A percentile compares a stretch with the other conserved stretches of the same genome.
Conservation (phyloP, 1,284 basidiomycete species). For the Apiotrichum sp. region DNA sequence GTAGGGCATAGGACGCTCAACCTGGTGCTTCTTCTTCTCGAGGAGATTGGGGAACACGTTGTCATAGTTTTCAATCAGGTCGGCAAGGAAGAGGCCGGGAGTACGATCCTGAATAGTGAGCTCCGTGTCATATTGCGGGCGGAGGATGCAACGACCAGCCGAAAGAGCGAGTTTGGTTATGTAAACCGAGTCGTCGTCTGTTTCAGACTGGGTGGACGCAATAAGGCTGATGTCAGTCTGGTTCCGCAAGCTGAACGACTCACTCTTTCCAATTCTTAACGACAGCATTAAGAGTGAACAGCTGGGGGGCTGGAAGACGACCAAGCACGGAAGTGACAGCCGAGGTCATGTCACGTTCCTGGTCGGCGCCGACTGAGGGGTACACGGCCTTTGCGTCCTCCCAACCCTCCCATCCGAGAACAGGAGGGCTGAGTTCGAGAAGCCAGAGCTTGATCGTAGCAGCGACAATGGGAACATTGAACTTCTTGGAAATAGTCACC, state of each 20-base stretch:
- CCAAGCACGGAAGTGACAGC: constrained; percentile 64
- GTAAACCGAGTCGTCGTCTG: constrained; percentile 66
- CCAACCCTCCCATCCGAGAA: constrained; percentile 74
- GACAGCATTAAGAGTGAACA: constrained; percentile 73
- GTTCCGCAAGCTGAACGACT: constrained; percentile 29
- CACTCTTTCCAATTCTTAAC: constrained; percentile 70
- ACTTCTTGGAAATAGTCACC: constrained; percentile 62
- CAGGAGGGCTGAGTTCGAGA: constrained; percentile 74
- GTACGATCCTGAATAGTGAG: constrained; percentile 80
- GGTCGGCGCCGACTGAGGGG: constrained; percentile 60
- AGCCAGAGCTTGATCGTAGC: constrained; percentile 74
- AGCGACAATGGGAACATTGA: constrained; percentile 79
- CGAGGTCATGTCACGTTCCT: constrained; percentile 58
- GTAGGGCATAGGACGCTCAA: constrained; percentile 68
- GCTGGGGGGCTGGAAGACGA: constrained; percentile 69
- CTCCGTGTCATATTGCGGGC: constrained; percentile 74
- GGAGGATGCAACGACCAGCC: constrained; percentile 72
- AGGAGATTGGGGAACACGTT: constrained; percentile 73
- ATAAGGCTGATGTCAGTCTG: constrained; percentile 55
- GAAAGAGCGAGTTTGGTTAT: constrained; percentile 79
- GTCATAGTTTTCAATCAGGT: constrained; percentile 71
- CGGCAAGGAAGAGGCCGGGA: constrained; percentile 72
- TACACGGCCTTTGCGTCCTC: constrained; percentile 80
- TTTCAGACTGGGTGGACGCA: constrained; percentile 57
- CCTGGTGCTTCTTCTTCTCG: constrained; percentile 73